Conservation (phyloP, 192 early-diverging fungal genomes). For the Endogone sp. region DNA sequence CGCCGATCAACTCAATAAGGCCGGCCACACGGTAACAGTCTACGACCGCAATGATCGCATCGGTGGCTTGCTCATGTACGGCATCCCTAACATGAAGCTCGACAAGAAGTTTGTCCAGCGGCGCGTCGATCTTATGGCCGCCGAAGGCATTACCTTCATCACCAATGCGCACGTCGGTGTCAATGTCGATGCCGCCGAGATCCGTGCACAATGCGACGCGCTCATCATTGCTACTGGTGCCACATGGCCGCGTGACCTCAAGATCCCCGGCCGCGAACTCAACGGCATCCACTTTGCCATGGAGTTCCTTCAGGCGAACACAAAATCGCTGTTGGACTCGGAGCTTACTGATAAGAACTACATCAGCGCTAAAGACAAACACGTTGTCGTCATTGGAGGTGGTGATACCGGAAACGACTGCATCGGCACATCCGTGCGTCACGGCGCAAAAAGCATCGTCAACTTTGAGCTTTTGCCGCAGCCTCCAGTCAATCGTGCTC, state of each 20-base stretch:
- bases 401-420: slow-evolving; percentile 98
- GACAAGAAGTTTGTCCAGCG: slow-evolving; percentile 95
- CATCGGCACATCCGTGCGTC: slow-evolving; percentile 90
- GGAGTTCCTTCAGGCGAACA: slow-evolving; percentile 93
- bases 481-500: slow-evolving; percentile 77
- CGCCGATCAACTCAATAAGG: slow-evolving; percentile 97
- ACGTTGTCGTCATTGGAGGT: slow-evolving; percentile 97
- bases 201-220: slow-evolving; percentile 73
- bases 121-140: slow-evolving; percentile 88
- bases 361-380: slow-evolving; percentile 85
- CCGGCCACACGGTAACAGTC: slow-evolving; percentile 91
- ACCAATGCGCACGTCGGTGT: slow-evolving; percentile 87
- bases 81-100: slow-evolving; percentile 99
- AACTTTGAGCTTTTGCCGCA: slow-evolving; percentile 98
- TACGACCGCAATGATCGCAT: slow-evolving; percentile 96
- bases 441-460: slow-evolving; percentile 83
- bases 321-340: slow-evolving; percentile 81
- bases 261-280: slow-evolving; percentile 80
- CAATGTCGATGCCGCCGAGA: slow-evolving; percentile 62
- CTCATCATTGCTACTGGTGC: slow-evolving; percentile 90
- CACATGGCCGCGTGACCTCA: slow-evolving; percentile 96
- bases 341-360: slow-evolving; percentile 69
- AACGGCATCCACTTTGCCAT: slow-evolving; percentile 97
- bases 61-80: slow-evolving; percentile 96
- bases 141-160: slow-evolving; percentile 92